These are phyloP conservation scores for Cynanchum wilfordii DNA, from an alignment of 257 asterid genomes.

Conservation along the genomic window DNA sequence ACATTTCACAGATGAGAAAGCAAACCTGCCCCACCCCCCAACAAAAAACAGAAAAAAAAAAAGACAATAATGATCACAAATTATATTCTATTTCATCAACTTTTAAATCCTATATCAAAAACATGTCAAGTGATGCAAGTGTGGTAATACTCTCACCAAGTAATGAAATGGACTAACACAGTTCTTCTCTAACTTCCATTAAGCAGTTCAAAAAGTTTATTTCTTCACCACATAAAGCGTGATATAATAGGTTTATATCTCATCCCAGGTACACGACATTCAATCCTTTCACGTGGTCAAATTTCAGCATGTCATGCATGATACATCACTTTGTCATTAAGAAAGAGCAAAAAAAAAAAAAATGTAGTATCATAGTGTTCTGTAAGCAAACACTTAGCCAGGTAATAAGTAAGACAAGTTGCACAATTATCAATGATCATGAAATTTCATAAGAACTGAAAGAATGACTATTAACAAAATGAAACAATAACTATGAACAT, in stretches of 20 bases:
- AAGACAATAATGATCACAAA: neutral
- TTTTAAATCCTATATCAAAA: neutral
- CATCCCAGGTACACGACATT: neutral
- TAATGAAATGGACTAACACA: neutral
- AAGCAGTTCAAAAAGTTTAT: neutral
- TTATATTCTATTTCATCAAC: neutral
- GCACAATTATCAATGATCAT: neutral
- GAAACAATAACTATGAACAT: neutral
- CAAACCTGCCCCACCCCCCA: too few relatives aligned
- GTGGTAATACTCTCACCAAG: neutral
- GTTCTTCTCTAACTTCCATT: neutral
- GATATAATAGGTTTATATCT: neutral
- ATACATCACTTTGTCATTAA: neutral
- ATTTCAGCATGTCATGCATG: neutral
- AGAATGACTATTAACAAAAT: neutral
- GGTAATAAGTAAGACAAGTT: neutral
- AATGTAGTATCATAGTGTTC: neutral
- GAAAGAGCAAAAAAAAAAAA: neutral
- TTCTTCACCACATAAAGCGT: neutral
- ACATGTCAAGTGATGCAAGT: neutral
- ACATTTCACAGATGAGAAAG: neutral
- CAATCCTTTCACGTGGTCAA: neutral
- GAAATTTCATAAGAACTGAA: neutral
- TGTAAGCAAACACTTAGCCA: neutral
- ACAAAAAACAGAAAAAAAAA: too few relatives aligned